phyloP scores from a whole-genome alignment of 441 rosid genomes.

The Jatropha multifida region DNA sequence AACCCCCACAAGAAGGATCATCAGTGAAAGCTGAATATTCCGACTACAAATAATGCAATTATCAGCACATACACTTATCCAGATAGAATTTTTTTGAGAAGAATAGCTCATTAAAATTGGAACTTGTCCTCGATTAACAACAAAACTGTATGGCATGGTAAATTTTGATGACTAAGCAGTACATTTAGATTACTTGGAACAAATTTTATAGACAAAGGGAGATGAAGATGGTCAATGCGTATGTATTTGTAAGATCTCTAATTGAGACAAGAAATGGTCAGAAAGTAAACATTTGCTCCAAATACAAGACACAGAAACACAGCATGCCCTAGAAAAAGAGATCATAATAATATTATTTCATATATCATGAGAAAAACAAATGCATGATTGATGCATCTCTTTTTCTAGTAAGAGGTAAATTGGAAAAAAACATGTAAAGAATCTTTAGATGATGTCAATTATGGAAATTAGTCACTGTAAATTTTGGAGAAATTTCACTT shows the following conservation, averaged over 20 bases:
- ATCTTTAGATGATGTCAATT: background rate
- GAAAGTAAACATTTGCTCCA: background rate
- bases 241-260: background rate
- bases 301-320: background rate
- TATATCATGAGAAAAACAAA: background rate
- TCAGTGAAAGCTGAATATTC: constrained; percentile 71
- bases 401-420: background rate
- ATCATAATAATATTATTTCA: background rate
- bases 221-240: background rate
- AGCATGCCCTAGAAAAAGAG: background rate
- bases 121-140: background rate
- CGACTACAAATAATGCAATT: constrained; percentile 57
- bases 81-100: background rate
- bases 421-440: background rate
- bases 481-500: background rate
- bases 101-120: background rate
- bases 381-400: background rate
- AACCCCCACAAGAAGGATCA: constrained; percentile 90
- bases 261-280: background rate
- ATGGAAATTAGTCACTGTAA: background rate
- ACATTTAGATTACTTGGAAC: background rate
- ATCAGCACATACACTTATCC: constrained; percentile 21
- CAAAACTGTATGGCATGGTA: background rate
- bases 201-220: background rate
- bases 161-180: background rate